phyloP scores from a whole-genome alignment of 768 basidiomycete genomes.

The Serendipita indica region DNA sequence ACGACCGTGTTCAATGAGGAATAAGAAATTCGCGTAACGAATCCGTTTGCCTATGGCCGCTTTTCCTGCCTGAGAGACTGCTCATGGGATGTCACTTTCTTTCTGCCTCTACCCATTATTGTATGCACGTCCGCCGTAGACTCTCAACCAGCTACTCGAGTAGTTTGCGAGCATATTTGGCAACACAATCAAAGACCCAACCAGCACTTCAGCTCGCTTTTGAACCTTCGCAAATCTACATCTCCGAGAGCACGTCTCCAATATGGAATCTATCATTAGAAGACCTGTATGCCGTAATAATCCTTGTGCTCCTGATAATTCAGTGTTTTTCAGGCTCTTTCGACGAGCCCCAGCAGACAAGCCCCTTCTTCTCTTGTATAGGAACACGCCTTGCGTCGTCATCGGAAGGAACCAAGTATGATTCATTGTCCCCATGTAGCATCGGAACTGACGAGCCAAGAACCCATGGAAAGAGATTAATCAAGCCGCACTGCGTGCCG shows the following conservation, averaged over 20 bases:
- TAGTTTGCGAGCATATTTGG: too few species aligned
- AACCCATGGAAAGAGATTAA: conserved; percentile 98
- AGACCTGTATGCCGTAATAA: conserved; percentile 50
- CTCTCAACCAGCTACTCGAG: too few species aligned
- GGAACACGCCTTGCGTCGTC: conserved; percentile 76
- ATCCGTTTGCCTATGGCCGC: too few species aligned
- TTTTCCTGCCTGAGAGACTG: too few species aligned
- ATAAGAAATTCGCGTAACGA: too few species aligned
- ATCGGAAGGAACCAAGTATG: conserved; percentile 73
- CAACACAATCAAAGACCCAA: too few species aligned
- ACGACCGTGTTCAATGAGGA: too few species aligned
- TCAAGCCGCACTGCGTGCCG: conserved; percentile 36
- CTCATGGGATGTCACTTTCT: too few species aligned
- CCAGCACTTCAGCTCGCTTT: too few species aligned
- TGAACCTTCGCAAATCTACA: conserved; percentile 19
- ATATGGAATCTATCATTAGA: conserved; percentile 84
- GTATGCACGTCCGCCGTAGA: too few species aligned
- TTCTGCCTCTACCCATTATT: too few species aligned
- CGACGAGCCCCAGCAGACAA: conserved; percentile 49
- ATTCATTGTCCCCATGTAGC: neutral
- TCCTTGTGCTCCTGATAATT: conserved; percentile 16
- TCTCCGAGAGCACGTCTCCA: conserved; percentile 66
- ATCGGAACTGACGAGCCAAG: conserved; percentile 23
- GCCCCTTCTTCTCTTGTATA: conserved; percentile 75
- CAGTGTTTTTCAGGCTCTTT: conserved; percentile 48